phyloP scores from a whole-genome alignment of 2,329 filamentous ascomycete species.

The Sclerotinia borealis region DNA sequence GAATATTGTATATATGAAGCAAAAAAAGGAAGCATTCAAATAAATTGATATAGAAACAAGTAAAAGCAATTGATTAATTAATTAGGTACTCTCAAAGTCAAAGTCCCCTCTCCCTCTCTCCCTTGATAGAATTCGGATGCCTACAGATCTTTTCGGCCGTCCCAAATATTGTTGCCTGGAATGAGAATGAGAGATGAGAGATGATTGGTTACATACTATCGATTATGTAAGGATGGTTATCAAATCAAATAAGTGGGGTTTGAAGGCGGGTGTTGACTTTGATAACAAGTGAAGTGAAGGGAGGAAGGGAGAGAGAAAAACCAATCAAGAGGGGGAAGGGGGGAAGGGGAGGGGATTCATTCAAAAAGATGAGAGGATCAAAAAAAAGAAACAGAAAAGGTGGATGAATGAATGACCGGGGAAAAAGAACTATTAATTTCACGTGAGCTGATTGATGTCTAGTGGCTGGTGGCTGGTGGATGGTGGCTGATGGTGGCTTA shows the following conservation, averaged over 20 bases:
- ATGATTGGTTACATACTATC: neutral
- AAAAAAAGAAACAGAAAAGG: neutral
- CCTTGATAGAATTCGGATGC: slow-evolving; percentile 13
- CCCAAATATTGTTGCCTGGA: slow-evolving; percentile 25
- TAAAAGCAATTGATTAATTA: neutral
- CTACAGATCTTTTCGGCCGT: slow-evolving; percentile 11
- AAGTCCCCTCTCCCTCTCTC: no score
- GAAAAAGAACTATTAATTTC: neutral
- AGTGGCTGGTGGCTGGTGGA: no score
- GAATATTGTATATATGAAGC: neutral
- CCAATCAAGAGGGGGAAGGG: neutral
- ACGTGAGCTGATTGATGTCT: neutral
- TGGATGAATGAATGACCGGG: neutral
- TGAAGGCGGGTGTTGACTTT: no score
- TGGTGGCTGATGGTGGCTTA: neutral
- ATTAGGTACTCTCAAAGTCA: no score
- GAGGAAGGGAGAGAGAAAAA: neutral
- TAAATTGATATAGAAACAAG: neutral
- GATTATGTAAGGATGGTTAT: neutral
- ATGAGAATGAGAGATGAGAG: neutral
- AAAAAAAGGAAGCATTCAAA: neutral
- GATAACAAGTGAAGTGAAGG: no score
- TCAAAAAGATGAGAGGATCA: neutral
- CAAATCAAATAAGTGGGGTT: no score
- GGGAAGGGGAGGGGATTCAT: neutral